phyloP scores from a whole-genome alignment of 139 green algal genomes.

The Auxenochlorella pyrenoidosa region DNA sequence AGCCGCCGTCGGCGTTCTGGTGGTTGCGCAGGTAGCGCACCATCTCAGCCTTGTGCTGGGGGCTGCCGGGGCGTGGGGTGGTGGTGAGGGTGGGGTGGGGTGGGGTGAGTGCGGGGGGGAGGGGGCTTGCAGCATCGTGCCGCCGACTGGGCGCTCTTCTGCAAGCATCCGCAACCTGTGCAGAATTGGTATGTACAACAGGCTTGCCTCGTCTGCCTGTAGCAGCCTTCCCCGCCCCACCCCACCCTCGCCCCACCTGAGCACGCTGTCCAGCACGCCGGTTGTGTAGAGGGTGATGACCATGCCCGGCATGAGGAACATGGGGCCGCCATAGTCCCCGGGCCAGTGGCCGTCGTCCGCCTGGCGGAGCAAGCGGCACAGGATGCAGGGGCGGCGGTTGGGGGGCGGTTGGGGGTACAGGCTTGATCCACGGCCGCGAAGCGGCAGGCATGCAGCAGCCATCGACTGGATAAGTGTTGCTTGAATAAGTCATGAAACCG shows the following conservation, averaged over 20 bases:
- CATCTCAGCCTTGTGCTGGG: constrained; percentile 53
- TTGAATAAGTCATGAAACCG: too few species aligned
- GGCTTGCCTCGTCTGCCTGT: too few species aligned
- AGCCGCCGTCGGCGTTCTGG: constrained; percentile 96
- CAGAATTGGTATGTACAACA: too few species aligned
- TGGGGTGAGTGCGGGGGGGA: not conserved
- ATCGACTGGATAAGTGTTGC: too few species aligned
- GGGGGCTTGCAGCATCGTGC: too few species aligned
- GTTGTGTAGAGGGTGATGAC: constrained; percentile 91
- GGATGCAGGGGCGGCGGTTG: not conserved
- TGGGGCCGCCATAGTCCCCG: constrained; percentile 98
- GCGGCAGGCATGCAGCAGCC: not conserved
- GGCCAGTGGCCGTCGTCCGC: constrained; percentile 95
- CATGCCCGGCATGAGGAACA: constrained; percentile 98
- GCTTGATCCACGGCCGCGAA: not conserved
- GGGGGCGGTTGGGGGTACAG: not conserved
- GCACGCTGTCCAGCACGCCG: constrained; percentile 77
- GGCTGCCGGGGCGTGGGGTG: constrained; percentile 25
- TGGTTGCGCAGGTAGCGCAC: constrained; percentile 96
- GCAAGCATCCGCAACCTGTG: too few species aligned
- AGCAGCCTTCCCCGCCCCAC: not conserved
- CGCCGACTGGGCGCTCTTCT: too few species aligned
- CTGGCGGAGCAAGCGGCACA: constrained; percentile 36
- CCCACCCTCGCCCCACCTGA: constrained; percentile 48
- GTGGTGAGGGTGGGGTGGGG: not conserved